Evolutionary conservation across 805 yeast genomes (phyloP).

Genomic region (Metschnikowia chrysomelidarum): DNA sequence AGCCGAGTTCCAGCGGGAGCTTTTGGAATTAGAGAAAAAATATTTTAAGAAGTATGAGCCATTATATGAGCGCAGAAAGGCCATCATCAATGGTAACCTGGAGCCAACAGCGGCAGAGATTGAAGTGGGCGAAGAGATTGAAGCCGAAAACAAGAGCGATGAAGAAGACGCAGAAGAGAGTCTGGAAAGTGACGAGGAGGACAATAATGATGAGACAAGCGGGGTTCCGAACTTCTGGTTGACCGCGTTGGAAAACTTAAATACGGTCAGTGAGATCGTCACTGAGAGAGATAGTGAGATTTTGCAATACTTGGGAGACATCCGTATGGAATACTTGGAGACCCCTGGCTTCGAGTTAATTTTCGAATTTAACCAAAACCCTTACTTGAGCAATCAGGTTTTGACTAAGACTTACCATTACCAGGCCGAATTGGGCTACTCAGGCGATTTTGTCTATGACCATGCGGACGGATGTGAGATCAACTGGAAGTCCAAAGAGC

Average conservation of each 20-base stretch:
- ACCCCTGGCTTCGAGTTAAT: slow-evolving; percentile 86
- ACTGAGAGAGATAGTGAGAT: slow-evolving; percentile 90
- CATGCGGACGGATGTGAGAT: slow-evolving; percentile 91
- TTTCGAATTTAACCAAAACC: slow-evolving; percentile 76
- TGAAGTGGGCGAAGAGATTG: slow-evolving; percentile 70
- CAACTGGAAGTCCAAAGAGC: slow-evolving; percentile 77
- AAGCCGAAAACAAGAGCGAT: slow-evolving; percentile 51
- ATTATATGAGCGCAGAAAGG: slow-evolving; percentile 67
- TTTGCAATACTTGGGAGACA: slow-evolving; percentile 61
- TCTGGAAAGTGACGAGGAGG: slow-evolving; percentile 46
- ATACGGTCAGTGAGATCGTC: slow-evolving; percentile 76
- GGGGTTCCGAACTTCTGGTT: slow-evolving; percentile 98
- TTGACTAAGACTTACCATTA: slow-evolving; percentile 88
- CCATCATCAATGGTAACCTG: slow-evolving; percentile 64
- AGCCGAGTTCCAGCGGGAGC: slow-evolving; percentile 86
- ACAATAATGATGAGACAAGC: slow-evolving; percentile 34
- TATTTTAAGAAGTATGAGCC: slow-evolving; percentile 73
- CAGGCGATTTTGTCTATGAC: slow-evolving; percentile 95
- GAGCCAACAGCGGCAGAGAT: slow-evolving; percentile 82
- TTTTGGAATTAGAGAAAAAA: slow-evolving; percentile 81
- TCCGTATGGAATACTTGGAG: slow-evolving; percentile 75
- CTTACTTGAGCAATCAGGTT: slow-evolving; percentile 68
- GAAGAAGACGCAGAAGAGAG: slow-evolving; percentile 42
- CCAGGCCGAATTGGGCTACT: slow-evolving; percentile 89
- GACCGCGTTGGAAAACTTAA: slow-evolving; percentile 87